Conservation (phyloP, 1,284 basidiomycete genomes). For the Melampsora larici-populina region DNA sequence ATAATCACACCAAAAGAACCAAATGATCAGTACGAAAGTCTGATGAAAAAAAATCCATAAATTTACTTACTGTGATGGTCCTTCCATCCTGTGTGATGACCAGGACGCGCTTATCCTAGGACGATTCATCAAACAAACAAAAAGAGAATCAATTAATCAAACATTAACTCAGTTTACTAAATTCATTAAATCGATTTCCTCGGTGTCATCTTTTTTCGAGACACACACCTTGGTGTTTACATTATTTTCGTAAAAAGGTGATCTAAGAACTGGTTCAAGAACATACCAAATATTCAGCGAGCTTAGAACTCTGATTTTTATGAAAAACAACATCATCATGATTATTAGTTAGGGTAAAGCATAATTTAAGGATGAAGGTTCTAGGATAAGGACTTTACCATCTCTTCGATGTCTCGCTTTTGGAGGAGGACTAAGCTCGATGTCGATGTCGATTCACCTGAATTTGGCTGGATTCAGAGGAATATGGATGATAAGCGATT, state of each 20-base stretch:
- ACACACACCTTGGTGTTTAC: too few relatives aligned
- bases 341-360: too few relatives aligned
- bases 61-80: slow-evolving; percentile 59
- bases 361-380: too few relatives aligned
- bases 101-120: slow-evolving; percentile 59
- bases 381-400: too few relatives aligned
- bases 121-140: background rate
- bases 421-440: too few relatives aligned
- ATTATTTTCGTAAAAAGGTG: too few relatives aligned
- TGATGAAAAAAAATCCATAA: background rate
- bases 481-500: too few relatives aligned
- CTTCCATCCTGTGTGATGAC: slow-evolving; percentile 87
- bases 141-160: background rate
- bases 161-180: background rate
- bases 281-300: slow-evolving; percentile 41
- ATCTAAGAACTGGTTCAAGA: background rate
- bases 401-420: too few relatives aligned
- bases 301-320: slow-evolving; percentile 31
- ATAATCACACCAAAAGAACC: background rate
- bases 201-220: too few relatives aligned
- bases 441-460: too few relatives aligned
- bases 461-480: too few relatives aligned
- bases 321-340: too few relatives aligned
- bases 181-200: background rate
- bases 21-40: slow-evolving; percentile 3